Evolutionary conservation across 1,284 basidiomycete genomes (phyloP).

Genomic region (Anthracocystis walkeri): DNA sequence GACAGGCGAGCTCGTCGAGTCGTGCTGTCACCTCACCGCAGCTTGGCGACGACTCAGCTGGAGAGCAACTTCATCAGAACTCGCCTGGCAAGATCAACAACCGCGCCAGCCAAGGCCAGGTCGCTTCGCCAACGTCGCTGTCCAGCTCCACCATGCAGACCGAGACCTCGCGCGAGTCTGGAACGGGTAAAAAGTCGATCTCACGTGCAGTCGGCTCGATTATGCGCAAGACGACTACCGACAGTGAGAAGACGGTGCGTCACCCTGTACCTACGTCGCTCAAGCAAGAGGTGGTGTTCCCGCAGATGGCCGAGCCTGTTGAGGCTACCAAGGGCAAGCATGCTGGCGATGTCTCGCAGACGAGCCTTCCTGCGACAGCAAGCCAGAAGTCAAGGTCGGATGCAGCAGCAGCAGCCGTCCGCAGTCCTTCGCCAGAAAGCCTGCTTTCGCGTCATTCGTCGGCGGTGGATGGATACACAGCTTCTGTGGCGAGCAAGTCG

Average conservation of each 20-base stretch:
- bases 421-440: slow-evolving; percentile 41
- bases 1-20: slow-evolving; percentile 26
- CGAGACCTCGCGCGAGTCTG: slow-evolving; percentile 39
- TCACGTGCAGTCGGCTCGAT: slow-evolving; percentile 45
- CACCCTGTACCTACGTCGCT: slow-evolving; percentile 10
- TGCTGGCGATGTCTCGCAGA: not conserved
- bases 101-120: slow-evolving; percentile 7
- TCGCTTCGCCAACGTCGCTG: slow-evolving; percentile 10
- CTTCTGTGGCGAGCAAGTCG: slow-evolving; percentile 39
- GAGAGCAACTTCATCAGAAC: slow-evolving; percentile 15
- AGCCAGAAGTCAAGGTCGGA: not conserved
- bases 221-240: slow-evolving; percentile 41
- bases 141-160: slow-evolving; percentile 14
- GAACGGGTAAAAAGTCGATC: slow-evolving; percentile 36
- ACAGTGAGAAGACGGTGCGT: slow-evolving; percentile 46
- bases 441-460: slow-evolving; percentile 36
- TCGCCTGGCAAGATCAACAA: slow-evolving; percentile 21
- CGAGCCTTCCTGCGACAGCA: not conserved
- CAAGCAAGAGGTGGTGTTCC: slow-evolving; percentile 23
- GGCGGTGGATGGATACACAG: slow-evolving; percentile 30
- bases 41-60: slow-evolving; percentile 20
- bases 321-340: slow-evolving; percentile 10
- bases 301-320: slow-evolving; percentile 13
- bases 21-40: slow-evolving; percentile 15
- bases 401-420: slow-evolving; percentile 1